Evolutionary conservation across 768 basidiomycete genomes (phyloP), one percentile per base, ranked within the genome.

Genomic region (Lactifluus subvellereus): DNA sequence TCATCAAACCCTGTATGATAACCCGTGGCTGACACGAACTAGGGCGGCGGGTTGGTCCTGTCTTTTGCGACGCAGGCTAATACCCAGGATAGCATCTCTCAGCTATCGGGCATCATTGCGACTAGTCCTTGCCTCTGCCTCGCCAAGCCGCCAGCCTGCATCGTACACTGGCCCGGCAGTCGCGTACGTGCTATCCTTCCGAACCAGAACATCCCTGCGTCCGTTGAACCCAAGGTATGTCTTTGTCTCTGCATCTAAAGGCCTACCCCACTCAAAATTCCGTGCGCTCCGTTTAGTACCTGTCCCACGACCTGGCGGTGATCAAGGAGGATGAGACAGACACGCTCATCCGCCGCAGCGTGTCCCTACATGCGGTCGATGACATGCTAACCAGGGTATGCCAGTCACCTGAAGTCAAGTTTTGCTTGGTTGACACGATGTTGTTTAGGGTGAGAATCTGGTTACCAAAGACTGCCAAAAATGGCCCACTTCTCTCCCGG

Each of bases 11-110:
- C 16, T 48, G 33, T 20, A 45, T n/a, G 6, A 56, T 54, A 33
- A 53, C 45, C 32, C 27, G 37, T n/a, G n/a, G 30, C 27, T 30
- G 35, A 57, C 27, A 32, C 6, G 18, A 30, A 58, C 4, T 61
- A 90, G 88, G 88, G 90, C n/a, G 88, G 88, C 18, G 85, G 74
- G 5, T 76, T 87, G 62, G 82, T 75, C 0, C 77, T 89, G 14
- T 83, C 82, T 3, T 89, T 85, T 66, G 77, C 78, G 16, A 82
- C 82, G 0, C 81, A 83, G 48, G 68, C 66, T 33, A 16, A 60
- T 8, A 66, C 60, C 22, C 71, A 69, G 61, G 74, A 74, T 6
- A 71, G 70, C 16, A 68, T 82, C 0, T 65, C 74, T 27, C 72
- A 73, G 20, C 73, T 92, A 13, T 72, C 80, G n/a, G 91, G 88